Evolutionary conservation across 1,284 basidiomycete genomes (phyloP).

Genomic region (Moesziomyces sp.): DNA sequence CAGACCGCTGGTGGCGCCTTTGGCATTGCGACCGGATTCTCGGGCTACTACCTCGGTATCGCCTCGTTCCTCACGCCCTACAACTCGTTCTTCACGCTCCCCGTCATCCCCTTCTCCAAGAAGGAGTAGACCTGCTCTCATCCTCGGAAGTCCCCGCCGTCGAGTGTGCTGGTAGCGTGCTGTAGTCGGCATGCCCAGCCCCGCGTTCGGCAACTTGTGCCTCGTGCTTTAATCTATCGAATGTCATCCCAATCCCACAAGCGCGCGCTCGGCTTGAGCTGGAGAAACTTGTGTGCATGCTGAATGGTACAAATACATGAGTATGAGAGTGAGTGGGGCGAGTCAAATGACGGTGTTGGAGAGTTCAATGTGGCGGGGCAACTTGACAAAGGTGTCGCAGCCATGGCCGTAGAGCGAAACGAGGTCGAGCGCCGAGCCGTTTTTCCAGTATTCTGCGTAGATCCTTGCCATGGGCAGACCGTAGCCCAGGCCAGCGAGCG

Average conservation of each 20-base stretch:
- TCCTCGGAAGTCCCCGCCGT: not conserved
- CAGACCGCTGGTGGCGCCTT: constrained; percentile 48
- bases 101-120: constrained; percentile 43
- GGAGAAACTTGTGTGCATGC: too few species aligned
- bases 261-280: too few species aligned
- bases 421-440: constrained; percentile 30
- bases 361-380: constrained; percentile 55
- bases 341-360: constrained; percentile 46
- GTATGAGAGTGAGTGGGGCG: not conserved
- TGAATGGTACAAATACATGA: too few species aligned
- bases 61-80: constrained; percentile 42
- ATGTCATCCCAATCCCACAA: too few species aligned
- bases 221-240: too few species aligned
- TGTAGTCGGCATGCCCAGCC: too few species aligned
- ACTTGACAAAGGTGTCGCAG: constrained; percentile 60
- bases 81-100: constrained; percentile 55
- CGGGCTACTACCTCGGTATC: constrained; percentile 51
- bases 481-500: constrained; percentile 79
- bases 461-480: constrained; percentile 82
- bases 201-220: too few species aligned
- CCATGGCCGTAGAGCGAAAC: constrained; percentile 45
- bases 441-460: constrained; percentile 73
- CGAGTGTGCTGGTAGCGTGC: not conserved
- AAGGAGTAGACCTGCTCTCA: constrained; percentile 10
- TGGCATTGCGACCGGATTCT: constrained; percentile 48